phyloP scores from a whole-genome alignment of 202 grass and related monocot species.

The Miscanthus sacchariflorus region DNA sequence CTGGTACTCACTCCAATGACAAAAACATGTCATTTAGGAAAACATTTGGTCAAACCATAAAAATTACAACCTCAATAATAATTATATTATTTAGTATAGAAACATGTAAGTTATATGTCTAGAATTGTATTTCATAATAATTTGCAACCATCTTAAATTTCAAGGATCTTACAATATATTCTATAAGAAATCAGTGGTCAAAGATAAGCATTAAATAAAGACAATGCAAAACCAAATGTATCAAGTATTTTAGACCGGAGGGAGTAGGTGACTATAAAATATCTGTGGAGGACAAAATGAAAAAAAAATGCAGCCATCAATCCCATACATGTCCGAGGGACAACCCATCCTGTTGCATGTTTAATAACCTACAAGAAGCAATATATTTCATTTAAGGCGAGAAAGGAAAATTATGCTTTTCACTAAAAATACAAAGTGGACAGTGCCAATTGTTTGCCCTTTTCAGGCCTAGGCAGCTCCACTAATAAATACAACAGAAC shows the following conservation, averaged over 20 bases:
- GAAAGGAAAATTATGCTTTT: not conserved
- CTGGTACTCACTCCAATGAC: not conserved
- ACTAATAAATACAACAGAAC: not conserved
- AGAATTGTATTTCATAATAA: not conserved
- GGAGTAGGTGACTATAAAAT: not conserved
- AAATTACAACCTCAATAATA: not conserved
- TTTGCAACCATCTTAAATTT: not conserved
- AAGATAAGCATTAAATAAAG: not conserved
- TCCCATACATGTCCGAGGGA: not conserved
- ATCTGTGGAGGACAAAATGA: not conserved
- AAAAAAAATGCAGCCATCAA: not conserved
- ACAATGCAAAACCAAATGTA: not conserved
- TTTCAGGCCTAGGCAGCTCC: not conserved
- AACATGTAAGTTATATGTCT: not conserved
- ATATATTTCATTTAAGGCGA: constrained; percentile 5
- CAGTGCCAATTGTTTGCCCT: not conserved
- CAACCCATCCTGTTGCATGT: not conserved
- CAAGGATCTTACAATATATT: not conserved
- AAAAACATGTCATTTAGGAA: not conserved
- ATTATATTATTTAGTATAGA: not conserved
- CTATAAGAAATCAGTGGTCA: not conserved
- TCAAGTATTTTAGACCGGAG: not conserved
- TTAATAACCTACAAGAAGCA: constrained; percentile 19
- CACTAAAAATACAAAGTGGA: not conserved
- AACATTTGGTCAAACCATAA: not conserved